Conservation (phyloP, 805 yeast genomes). For the Candida ipomoeae region DNA sequence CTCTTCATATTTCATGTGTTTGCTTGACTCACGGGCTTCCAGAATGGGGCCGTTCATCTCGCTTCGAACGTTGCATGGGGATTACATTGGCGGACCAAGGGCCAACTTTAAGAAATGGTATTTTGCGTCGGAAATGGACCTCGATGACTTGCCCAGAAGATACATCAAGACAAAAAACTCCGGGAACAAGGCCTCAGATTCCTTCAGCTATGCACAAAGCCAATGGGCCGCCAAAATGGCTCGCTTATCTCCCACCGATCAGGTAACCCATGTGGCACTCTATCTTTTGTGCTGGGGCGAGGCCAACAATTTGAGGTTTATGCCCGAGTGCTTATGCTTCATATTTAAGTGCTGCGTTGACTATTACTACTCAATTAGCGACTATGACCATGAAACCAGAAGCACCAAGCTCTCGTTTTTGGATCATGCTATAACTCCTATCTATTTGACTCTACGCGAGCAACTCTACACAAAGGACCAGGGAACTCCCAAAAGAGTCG, state of each 20-base stretch:
- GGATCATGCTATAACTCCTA: conserved; percentile 69
- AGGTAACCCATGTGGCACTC: conserved; percentile 60
- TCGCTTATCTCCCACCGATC: conserved; percentile 47
- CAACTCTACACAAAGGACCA: conserved; percentile 47
- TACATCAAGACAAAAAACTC: conserved; percentile 7
- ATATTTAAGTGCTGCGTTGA: conserved; percentile 79
- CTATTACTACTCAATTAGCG: conserved; percentile 48
- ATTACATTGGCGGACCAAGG: conserved; percentile 68
- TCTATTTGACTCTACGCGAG: conserved; percentile 57
- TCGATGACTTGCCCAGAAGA: conserved; percentile 25
- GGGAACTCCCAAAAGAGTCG: conserved; percentile 44
- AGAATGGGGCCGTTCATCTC: conserved; percentile 57
- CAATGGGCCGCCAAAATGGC: conserved; percentile 53
- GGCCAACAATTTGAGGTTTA: conserved; percentile 77
- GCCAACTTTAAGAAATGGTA: conserved; percentile 75
- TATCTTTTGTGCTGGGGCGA: conserved; percentile 87
- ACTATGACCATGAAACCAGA: conserved; percentile 22
- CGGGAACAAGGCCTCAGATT: conserved; percentile 1
- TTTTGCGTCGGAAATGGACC: conserved; percentile 67
- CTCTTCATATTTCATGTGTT: conserved; percentile 39
- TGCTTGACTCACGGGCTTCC: conserved; percentile 39
- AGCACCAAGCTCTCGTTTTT: conserved; percentile 37
- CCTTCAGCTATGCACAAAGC: conserved; percentile 29
- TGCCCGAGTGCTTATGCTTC: conserved; percentile 87
- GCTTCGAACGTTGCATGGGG: conserved; percentile 60